Base-by-base conservation (phyloP, 495 filamentous ascomycete genomes). In the Chaetomium tenue region DNA sequence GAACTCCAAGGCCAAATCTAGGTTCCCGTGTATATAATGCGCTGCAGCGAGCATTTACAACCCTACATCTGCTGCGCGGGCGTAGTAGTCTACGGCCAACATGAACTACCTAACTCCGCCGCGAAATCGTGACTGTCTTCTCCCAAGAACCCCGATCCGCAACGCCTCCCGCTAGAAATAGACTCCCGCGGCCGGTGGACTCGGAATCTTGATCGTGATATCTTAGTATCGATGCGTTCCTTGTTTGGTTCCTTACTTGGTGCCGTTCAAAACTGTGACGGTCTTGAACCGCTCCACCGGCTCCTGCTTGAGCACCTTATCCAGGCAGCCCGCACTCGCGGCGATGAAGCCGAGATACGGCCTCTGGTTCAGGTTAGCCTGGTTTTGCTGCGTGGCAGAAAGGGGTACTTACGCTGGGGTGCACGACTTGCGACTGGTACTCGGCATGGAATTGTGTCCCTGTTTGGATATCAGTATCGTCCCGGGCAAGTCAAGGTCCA, bases 361-460 rank as follows among this genome's bases (percentile, higher is more conserved):
- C 40, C 63, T 42, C 63, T 65, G 63, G 0, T 40, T 5, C 2
- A 42, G 11, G 55, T 64, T 25, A 64, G 56, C 63, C 23, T 39
- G 13, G 3, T 16, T 2, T 54, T 3, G 15, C 22, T 0, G 28
- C 3, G 33, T 40, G n/a, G 12, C 5, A 50, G 2, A 48, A 25
- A 5, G n/a, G 44, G 23, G 33, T 0, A 65, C 66, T 65, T n/a
- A 65, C 63, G 57, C 63, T 65, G 4, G 63, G 63, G 51, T 65
- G 54, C 39, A 65, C 33, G 37, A 65, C 66, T 50, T 68, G 57
- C 46, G 63, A 56, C 50, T 68, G 59, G 63, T 67, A 72, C 44
- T 72, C 68, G 44, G 64, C 61, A n/a, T 72, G 66, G 63, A 63
- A 65, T 57, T 76, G 70, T 3, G 68, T 54, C 37, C 64, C 59